Conservation (phyloP, 2,329 filamentous ascomycete species). For the Botryosphaeria dothidea region DNA sequence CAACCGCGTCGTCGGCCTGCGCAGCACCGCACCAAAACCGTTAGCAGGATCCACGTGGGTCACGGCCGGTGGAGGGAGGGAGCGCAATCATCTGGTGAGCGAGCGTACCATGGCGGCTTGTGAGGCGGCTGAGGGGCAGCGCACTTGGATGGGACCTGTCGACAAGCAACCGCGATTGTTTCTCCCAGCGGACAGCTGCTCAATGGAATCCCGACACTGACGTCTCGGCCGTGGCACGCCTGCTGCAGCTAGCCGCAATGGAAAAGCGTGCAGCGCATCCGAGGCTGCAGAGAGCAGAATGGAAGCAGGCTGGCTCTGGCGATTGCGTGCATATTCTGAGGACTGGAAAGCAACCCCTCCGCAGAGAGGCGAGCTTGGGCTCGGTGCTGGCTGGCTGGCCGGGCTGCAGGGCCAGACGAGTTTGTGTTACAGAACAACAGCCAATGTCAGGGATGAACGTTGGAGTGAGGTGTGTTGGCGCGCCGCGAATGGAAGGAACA, state of each 20-base stretch:
- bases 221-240: conserved; percentile 93
- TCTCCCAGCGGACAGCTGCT: not conserved
- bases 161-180: conserved; percentile 9
- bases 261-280: not conserved
- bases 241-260: conserved; percentile 89
- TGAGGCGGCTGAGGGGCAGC: not conserved
- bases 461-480: conserved; percentile 13
- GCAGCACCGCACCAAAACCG: conserved; percentile 12
- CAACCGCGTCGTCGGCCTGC: conserved; percentile 16
- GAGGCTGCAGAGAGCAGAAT: not conserved
- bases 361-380: not conserved
- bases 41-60: conserved; percentile 15
- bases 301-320: not conserved
- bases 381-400: not conserved
- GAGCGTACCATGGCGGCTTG: conserved; percentile 13
- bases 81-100: conserved; percentile 2
- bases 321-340: conserved; percentile 10
- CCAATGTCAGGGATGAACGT: conserved; percentile 17
- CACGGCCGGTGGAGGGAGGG: not conserved
- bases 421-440: conserved; percentile 13
- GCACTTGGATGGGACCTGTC: not conserved
- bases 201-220: conserved; percentile 1
- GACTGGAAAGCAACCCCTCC: not conserved
- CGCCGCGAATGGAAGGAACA: conserved; percentile 11
- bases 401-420: not conserved